Percentiles rank a stretch among this genome's conserved stretches.
Evolutionary conservation across 129 eudicot species (phyloP).

Genomic region (Flaveria brownii): DNA sequence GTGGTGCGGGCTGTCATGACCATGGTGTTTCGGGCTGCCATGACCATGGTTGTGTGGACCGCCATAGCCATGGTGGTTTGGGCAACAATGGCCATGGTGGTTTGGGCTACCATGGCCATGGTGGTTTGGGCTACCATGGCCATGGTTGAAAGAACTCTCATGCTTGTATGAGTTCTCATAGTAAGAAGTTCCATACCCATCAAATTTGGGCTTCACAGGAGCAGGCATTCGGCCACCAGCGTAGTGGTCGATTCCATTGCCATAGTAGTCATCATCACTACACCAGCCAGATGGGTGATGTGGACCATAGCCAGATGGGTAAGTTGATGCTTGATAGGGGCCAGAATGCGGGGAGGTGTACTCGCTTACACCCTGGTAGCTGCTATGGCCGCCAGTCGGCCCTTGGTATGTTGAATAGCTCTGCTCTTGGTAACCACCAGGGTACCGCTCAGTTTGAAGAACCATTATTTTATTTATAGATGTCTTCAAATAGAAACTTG

Average conservation of each 20-base stretch:
- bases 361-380: conserved; percentile 18
- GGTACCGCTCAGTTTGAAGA: conserved; percentile 34
- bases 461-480: conserved; percentile 41
- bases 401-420: conserved; percentile 40
- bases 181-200: conserved; percentile 30
- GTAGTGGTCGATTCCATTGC: conserved; percentile 24
- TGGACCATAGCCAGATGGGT: conserved; percentile 31
- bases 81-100: neutral
- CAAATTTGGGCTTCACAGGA: conserved; percentile 24
- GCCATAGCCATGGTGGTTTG: neutral
- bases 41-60: conserved; percentile 16
- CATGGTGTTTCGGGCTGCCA: neutral
- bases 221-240: neutral
- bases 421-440: conserved; percentile 40
- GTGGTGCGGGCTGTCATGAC: neutral
- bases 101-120: conserved; percentile 10
- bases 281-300: conserved; percentile 36
- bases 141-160: neutral
- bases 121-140: neutral
- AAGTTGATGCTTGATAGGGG: conserved; percentile 25
- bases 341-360: conserved; percentile 16
- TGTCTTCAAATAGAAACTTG: neutral
- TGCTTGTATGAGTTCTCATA: conserved; percentile 15
- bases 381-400: conserved; percentile 32
- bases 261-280: conserved; percentile 26